phyloP scores from a whole-genome alignment of 1,284 basidiomycete genomes.

The Malassezia arunalokei region DNA sequence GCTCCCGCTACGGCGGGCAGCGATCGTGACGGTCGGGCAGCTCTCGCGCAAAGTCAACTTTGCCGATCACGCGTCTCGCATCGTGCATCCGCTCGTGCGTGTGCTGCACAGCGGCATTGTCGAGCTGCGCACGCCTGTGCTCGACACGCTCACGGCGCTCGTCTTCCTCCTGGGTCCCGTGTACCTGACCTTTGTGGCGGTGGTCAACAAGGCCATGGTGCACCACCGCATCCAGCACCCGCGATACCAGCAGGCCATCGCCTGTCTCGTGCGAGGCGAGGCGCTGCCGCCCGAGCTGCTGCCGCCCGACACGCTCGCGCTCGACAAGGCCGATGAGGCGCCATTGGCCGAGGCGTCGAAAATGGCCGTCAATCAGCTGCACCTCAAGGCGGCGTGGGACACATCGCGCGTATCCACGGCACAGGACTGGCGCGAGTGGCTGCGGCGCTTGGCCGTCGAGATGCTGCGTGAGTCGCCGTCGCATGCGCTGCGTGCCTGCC shows the following conservation, averaged over 20 bases:
- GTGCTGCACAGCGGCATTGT: slow-evolving; percentile 65
- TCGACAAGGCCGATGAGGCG: slow-evolving; percentile 46
- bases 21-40: slow-evolving; percentile 81
- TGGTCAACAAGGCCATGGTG: slow-evolving; percentile 78
- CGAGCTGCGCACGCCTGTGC: slow-evolving; percentile 71
- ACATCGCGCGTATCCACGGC: slow-evolving; percentile 61
- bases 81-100: slow-evolving; percentile 87
- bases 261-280: slow-evolving; percentile 82
- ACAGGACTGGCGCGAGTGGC: slow-evolving; percentile 95
- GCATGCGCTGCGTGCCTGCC: slow-evolving; percentile 88
- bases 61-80: slow-evolving; percentile 93
- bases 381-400: slow-evolving; percentile 95
- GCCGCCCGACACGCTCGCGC: slow-evolving; percentile 22
- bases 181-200: slow-evolving; percentile 93
- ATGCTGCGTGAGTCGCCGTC: slow-evolving; percentile 98
- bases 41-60: slow-evolving; percentile 90
- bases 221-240: slow-evolving; percentile 70
- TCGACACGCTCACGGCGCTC: slow-evolving; percentile 86
- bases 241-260: slow-evolving; percentile 75
- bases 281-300: slow-evolving; percentile 59
- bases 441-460: slow-evolving; percentile 81
- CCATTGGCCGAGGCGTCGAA: slow-evolving; percentile 55
- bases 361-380: slow-evolving; percentile 91
- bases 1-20: slow-evolving; percentile 66
- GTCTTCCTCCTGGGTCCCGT: slow-evolving; percentile 88